A percentile compares a stretch with the other conserved stretches of the same genome.
These are phyloP conservation scores for Pelargonium citronellum DNA, from an alignment of 441 rosid genomes.

Conservation along the genomic window DNA sequence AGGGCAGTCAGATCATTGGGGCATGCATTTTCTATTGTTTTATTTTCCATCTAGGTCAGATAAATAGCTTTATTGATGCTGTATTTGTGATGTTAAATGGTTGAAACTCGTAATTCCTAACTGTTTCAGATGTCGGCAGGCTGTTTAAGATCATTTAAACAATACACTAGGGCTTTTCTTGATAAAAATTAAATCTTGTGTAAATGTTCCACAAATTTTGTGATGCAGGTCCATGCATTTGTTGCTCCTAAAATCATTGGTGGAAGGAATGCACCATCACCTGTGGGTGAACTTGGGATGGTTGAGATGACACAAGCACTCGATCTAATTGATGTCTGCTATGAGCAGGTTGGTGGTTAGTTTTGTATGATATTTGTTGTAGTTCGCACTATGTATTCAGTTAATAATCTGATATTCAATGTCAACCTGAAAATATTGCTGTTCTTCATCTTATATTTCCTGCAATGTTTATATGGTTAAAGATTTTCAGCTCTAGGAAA, in stretches of 20 bases:
- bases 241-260: slow-evolving; percentile 94
- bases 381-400: not conserved
- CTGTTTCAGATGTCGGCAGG: not conserved
- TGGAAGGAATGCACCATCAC: slow-evolving; percentile 77
- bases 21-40: not conserved
- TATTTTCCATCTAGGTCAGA: not conserved
- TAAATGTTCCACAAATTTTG: not conserved
- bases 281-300: slow-evolving; percentile 97
- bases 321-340: slow-evolving; percentile 61
- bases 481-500: not conserved
- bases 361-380: not conserved
- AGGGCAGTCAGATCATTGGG: not conserved
- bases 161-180: not conserved
- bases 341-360: slow-evolving; percentile 56
- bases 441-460: not conserved
- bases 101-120: not conserved
- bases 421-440: not conserved
- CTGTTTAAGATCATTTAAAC: not conserved
- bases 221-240: slow-evolving; percentile 74
- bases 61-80: not conserved
- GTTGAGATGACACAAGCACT: slow-evolving; percentile 95
- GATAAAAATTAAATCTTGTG: not conserved
- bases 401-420: not conserved
- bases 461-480: not conserved
- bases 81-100: not conserved